Evolutionary conservation across 441 rosid species (phyloP).

Genomic region (Syzygium malaccense): DNA sequence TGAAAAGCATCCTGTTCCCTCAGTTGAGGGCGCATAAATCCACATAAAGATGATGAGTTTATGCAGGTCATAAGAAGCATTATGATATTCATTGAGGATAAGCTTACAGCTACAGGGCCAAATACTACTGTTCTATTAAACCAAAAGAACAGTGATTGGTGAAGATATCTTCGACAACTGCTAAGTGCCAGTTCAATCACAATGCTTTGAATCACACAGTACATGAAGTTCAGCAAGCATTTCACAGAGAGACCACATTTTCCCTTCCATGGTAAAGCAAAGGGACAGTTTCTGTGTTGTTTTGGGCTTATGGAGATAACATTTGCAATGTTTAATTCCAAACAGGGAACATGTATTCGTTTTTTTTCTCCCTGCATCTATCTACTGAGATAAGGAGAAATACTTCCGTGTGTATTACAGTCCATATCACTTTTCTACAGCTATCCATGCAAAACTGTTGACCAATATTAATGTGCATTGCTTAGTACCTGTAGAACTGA

Average conservation of each 20-base stretch:
- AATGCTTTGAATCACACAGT: neutral
- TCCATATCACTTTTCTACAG: neutral
- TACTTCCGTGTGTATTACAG: neutral
- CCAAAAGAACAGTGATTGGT: neutral
- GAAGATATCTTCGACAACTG: neutral
- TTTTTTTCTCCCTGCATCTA: neutral
- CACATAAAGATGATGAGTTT: neutral
- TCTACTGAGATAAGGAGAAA: neutral
- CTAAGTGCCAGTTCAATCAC: neutral
- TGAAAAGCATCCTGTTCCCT: slow-evolving; percentile 74
- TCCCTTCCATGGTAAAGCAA: neutral
- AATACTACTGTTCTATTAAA: neutral
- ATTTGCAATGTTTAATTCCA: neutral
- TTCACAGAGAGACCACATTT: neutral
- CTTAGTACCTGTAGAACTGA: slow-evolving; percentile 75
- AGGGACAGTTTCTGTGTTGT: neutral
- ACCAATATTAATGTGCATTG: neutral
- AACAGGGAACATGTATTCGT: neutral
- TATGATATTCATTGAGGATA: neutral
- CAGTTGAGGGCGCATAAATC: neutral
- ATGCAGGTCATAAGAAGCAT: neutral
- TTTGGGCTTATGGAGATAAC: neutral
- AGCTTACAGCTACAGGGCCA: neutral
- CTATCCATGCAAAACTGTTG: neutral
- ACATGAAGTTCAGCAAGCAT: neutral